Conservation (phyloP, 306 rosid genomes). For the Trifolium repens region DNA sequence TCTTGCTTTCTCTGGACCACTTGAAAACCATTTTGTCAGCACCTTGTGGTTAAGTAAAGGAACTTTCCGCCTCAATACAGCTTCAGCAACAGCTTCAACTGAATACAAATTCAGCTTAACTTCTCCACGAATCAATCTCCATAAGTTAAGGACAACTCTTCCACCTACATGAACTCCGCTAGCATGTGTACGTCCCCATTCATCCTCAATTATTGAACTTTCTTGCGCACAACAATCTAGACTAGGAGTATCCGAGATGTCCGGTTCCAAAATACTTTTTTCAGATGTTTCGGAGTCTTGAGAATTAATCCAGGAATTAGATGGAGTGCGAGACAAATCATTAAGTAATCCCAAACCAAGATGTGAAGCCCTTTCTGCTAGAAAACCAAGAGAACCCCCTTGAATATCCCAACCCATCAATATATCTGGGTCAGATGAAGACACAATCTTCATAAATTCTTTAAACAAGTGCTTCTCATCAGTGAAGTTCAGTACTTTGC, state of each 20-base stretch:
- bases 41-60: constrained; percentile 60
- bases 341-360: constrained; percentile 79
- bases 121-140: constrained; percentile 93
- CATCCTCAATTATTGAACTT: constrained; percentile 81
- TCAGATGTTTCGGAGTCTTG: constrained; percentile 51
- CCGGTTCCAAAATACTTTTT: constrained; percentile 50
- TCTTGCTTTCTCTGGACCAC: constrained; percentile 85
- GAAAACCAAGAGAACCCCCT: constrained; percentile 90
- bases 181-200: constrained; percentile 98
- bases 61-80: constrained; percentile 84
- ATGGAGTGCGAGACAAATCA: constrained; percentile 80
- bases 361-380: constrained; percentile 86
- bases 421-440: constrained; percentile 78
- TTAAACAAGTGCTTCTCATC: constrained; percentile 70
- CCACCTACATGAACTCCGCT: constrained; percentile 96
- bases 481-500: constrained; percentile 61
- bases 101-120: constrained; percentile 87
- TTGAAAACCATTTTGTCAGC: constrained; percentile 81
- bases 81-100: constrained; percentile 84
- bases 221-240: constrained; percentile 57
- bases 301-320: constrained; percentile 56
- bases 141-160: constrained; percentile 88
- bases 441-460: constrained; percentile 68
- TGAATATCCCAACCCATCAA: constrained; percentile 97
- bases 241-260: constrained; percentile 52